Evolutionary conservation across 108 stramenopile species (phyloP).

Genomic region (Craspedostauros australis): DNA sequence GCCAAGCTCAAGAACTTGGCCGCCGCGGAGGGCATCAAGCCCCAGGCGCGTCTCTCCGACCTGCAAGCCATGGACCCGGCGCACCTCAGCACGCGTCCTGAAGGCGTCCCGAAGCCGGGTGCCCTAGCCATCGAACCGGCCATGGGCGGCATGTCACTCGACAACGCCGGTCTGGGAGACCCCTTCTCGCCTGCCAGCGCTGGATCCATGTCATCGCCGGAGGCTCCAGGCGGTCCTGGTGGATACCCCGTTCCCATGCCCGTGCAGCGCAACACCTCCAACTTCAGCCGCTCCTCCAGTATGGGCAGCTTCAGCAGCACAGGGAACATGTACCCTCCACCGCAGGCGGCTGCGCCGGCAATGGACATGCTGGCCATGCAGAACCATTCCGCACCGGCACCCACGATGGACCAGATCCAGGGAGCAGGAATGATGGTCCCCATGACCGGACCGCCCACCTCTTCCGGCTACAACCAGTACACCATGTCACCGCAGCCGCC

Average conservation of each 20-base stretch:
- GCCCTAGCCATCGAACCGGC: constrained; percentile 26
- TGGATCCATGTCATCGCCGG: not conserved
- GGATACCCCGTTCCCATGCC: constrained; percentile 28
- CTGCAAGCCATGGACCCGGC: constrained; percentile 43
- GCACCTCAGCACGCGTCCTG: constrained; percentile 32
- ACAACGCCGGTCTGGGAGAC: not conserved
- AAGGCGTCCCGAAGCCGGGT: constrained; percentile 5
- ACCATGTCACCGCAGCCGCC: not conserved
- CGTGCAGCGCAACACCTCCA: not conserved
- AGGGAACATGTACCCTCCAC: not conserved
- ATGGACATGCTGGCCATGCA: constrained; percentile 33
- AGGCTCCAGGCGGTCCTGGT: constrained; percentile 31
- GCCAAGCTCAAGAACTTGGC: constrained; percentile 48
- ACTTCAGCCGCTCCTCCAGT: not conserved
- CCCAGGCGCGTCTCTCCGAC: constrained; percentile 63
- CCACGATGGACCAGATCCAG: constrained; percentile 42
- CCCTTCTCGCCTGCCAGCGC: not conserved
- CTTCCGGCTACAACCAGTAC: not conserved
- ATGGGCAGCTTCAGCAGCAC: constrained; percentile 4
- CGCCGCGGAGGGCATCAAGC: constrained; percentile 41
- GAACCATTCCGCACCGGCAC: constrained; percentile 39
- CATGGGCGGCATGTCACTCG: constrained; percentile 10
- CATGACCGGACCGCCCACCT: not conserved
- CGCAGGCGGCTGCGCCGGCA: constrained; percentile 18
- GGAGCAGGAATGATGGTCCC: constrained; percentile 13